Conservation (phyloP, 176 grass and related monocot species). For the Aegilops bicornis region DNA sequence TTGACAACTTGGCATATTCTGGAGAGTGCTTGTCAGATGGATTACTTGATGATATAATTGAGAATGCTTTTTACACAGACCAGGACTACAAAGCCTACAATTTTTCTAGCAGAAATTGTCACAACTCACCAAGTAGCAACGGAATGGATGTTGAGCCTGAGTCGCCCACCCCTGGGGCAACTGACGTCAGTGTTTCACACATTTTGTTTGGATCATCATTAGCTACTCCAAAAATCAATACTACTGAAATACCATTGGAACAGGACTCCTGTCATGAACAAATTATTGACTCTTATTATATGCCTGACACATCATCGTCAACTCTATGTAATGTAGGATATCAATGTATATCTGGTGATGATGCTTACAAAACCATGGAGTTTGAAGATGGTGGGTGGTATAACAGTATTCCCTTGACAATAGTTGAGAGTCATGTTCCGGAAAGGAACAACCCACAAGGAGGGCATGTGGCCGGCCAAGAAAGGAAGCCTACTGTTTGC, state of each 20-base stretch:
- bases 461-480: slow-evolving; percentile 29
- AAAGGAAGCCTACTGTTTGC: slow-evolving; percentile 42
- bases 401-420: slow-evolving; percentile 50
- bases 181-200: slow-evolving; percentile 1
- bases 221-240: slow-evolving; percentile 22
- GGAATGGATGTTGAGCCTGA: slow-evolving; percentile 48
- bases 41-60: slow-evolving; percentile 87
- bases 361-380: slow-evolving; percentile 38
- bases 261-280: slow-evolving; percentile 38
- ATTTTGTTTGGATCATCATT: not conserved
- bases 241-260: slow-evolving; percentile 22
- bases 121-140: slow-evolving; percentile 39
- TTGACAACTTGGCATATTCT: slow-evolving; percentile 39
- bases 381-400: slow-evolving; percentile 80
- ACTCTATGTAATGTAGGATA: slow-evolving; percentile 14
- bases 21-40: slow-evolving; percentile 50
- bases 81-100: slow-evolving; percentile 17
- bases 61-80: slow-evolving; percentile 70
- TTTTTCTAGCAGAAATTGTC: slow-evolving; percentile 25
- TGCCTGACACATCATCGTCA: slow-evolving; percentile 48
- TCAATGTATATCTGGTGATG: slow-evolving; percentile 16
- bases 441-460: slow-evolving; percentile 40
- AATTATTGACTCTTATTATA: slow-evolving; percentile 83
- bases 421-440: slow-evolving; percentile 90
- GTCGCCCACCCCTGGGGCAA: not conserved